A percentile compares a stretch with the other conserved stretches of the same genome.
Conservation (phyloP, 495 filamentous ascomycete genomes). For the Hypoxylon fragiforme region DNA sequence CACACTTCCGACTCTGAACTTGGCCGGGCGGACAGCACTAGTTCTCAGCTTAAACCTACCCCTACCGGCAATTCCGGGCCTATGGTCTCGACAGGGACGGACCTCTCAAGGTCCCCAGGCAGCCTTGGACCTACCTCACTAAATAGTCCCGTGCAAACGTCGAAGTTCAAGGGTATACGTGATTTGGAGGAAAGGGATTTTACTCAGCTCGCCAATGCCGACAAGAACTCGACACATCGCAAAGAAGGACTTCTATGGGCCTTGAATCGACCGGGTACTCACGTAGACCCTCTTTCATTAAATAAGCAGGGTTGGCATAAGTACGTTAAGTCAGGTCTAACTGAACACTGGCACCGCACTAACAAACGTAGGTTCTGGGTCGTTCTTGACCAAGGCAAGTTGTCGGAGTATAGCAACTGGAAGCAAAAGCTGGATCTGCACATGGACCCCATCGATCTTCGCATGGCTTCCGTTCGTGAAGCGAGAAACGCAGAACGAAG, state of each 20-base stretch:
- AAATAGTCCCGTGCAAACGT: conserved; percentile 59
- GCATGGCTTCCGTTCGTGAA: conserved; percentile 95
- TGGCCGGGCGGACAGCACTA: conserved; percentile 70
- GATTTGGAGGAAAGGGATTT: conserved; percentile 84
- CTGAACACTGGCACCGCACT: conserved; percentile 1
- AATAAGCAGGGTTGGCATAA: conserved; percentile 99
- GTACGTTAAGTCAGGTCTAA: conserved; percentile 57
- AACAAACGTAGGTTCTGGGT: conserved; percentile 82
- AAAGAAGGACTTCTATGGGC: conserved; percentile 98
- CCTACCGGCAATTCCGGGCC: conserved; percentile 36
- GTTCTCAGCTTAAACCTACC: conserved; percentile 62
- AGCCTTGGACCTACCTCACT: conserved; percentile 41
- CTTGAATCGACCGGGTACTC: conserved; percentile 86
- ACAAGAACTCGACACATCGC: conserved; percentile 55
- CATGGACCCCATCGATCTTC: conserved; percentile 97
- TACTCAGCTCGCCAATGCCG: conserved; percentile 45
- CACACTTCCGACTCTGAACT: conserved; percentile 65
- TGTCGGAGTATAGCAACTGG: conserved; percentile 99
- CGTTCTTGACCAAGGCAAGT: conserved; percentile 90
- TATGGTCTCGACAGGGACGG: conserved; percentile 33
- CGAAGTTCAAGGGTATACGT: conserved; percentile 82
- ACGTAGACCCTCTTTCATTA: conserved; percentile 90
- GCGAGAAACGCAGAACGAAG: conserved; percentile 90
- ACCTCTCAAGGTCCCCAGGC: conserved; percentile 50
- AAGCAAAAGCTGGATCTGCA: conserved; percentile 95